Evolutionary conservation across 23 red algal species (phyloP), one percentile per base, ranked within the genome.

Genomic region (Gracilaria caudata): DNA sequence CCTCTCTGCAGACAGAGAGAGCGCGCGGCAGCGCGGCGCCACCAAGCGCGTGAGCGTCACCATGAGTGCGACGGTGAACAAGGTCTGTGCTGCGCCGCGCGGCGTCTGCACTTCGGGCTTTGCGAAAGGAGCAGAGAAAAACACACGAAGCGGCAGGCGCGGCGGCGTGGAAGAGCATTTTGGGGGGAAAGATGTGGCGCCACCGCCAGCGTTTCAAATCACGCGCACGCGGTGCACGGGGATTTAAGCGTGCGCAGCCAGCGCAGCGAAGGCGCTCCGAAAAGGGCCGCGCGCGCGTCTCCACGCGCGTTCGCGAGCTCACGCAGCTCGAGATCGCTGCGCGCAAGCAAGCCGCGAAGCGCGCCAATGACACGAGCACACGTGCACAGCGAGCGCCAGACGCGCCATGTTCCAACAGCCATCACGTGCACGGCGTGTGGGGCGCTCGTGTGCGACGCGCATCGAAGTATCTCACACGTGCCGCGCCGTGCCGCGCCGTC

Each of bases 181-280:
- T 71, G 65, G 65, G 34, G 65, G 65, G 34, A 71, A 71, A 36
- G 32, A n/a, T n/a, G n/a, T n/a, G n/a, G n/a, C n/a, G n/a, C n/a
- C n/a, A n/a, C n/a, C n/a, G n/a, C n/a, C n/a, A n/a, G n/a, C n/a
- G n/a, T n/a, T n/a, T n/a, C n/a, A n/a, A n/a, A 17, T 24, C 7
- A 19, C 17, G 8, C 54, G 54, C 54, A 16, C 17, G 17, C 17
- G 17, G 17, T 16, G 54, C 66, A 35, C 14, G 1, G 33, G 1
- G 66, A 17, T 2, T 25, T 2, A 10, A 25, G 64, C 64, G 30
- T 16, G 54, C 54, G 54, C 54, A 16, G 54, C 54, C 17, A 19
- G 54, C 4, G 7, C 7, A 24, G 3, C 3, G 54, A 5, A 16
- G n/a, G 66, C 66, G 35, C 66, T 41, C 35, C 66, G 66, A 72